phyloP scores from a whole-genome alignment of 75 land plant species.

The Chamaecyparis obtusa region DNA sequence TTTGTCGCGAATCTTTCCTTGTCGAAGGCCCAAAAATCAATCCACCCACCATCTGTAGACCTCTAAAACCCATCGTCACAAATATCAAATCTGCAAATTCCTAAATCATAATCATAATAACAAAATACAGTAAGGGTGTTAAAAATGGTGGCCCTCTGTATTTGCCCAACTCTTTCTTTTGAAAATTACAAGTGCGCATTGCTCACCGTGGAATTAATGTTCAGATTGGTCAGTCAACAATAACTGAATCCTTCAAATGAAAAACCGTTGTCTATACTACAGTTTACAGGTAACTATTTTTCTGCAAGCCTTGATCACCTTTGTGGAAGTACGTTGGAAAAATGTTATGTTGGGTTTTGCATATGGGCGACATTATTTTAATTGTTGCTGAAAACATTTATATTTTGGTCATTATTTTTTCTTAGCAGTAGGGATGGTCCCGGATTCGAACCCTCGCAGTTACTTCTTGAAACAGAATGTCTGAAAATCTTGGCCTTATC shows the following conservation, averaged over 20 bases:
- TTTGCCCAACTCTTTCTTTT: background rate
- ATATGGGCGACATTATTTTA: background rate
- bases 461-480: background rate
- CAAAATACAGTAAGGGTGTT: background rate
- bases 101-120: background rate
- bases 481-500: background rate
- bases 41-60: background rate
- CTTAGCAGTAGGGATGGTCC: background rate
- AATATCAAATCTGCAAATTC: background rate
- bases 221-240: background rate
- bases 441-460: background rate
- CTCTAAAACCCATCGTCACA: background rate
- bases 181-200: background rate
- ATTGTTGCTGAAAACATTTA: background rate
- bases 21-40: background rate
- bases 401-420: background rate
- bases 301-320: background rate
- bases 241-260: background rate
- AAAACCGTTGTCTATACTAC: background rate
- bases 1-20: background rate
- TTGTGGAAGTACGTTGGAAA: background rate
- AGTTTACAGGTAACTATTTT: background rate
- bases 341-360: background rate
- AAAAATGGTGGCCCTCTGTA: background rate
- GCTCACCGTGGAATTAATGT: background rate